Percentiles rank a stretch among this genome's conserved stretches.
These are phyloP conservation scores for Xylaria castorea DNA, from an alignment of 495 filamentous ascomycete genomes.

Conservation along the genomic window DNA sequence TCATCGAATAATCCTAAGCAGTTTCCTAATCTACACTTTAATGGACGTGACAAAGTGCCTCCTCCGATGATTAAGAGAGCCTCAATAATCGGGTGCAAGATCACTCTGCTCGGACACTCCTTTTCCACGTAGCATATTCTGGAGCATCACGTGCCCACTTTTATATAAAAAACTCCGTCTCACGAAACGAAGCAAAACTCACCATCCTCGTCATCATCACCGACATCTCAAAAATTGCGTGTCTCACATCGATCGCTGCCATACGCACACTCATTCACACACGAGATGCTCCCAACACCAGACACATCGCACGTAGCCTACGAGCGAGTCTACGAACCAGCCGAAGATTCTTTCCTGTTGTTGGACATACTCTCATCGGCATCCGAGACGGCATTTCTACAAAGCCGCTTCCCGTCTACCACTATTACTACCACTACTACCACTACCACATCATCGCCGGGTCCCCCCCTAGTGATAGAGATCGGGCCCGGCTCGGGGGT, in stretches of 20 bases:
- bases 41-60: not conserved
- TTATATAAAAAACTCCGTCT: constrained; percentile 2
- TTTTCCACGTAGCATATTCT: not conserved
- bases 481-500: constrained; percentile 91
- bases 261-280: constrained; percentile 20
- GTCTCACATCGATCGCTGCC: constrained; percentile 29
- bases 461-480: constrained; percentile 79
- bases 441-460: not conserved
- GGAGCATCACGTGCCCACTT: constrained; percentile 39
- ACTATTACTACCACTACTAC: constrained; percentile 32
- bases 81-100: not conserved
- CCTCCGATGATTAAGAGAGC: not conserved
- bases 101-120: not conserved
- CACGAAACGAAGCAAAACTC: not conserved
- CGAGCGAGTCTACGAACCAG: constrained; percentile 86
- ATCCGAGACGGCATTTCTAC: constrained; percentile 75
- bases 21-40: too few relatives aligned
- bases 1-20: too few relatives aligned
- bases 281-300: constrained; percentile 87
- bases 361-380: constrained; percentile 86
- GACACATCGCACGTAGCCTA: constrained; percentile 89
- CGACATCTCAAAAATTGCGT: constrained; percentile 35
- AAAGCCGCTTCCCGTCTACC: constrained; percentile 58
- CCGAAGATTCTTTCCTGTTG: constrained; percentile 94
- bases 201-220: not conserved